Base-by-base conservation (phyloP, 2,329 filamentous ascomycete species). In the Verticillium isaacii region DNA sequence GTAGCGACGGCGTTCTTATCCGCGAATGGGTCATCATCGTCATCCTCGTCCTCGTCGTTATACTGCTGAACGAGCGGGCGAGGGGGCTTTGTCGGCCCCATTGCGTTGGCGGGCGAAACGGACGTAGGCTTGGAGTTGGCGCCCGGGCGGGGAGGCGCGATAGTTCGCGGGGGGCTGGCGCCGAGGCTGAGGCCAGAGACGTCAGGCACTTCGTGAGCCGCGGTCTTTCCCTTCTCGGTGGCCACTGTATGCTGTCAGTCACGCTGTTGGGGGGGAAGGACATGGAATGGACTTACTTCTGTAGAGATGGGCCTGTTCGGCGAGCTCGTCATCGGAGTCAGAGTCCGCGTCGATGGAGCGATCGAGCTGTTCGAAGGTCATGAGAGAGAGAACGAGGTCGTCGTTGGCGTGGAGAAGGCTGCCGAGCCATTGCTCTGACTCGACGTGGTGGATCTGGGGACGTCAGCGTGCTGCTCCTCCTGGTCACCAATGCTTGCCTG, bases 301-400 rank as follows among this genome's bases (percentile, higher is more conserved):
- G 67, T 88, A 89, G 25, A 85, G 77, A 68, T 87, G 85, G 39
- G 87, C 86, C 72, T 89, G 86, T 69, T 89, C 86, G 55, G 88
- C 86, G 50, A 86, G 72, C 68, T 86, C 89, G 64, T 89, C 87
- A 62, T 90, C 87, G 1, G 86, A 89, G 73, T 90, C 87, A 66
- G 86, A 89, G 71, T 90, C 88, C 6, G 87, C 87, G 66, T 92
- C 90, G 65, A 94, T 90, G 57, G 91, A 93, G 64, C 89, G 88
- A 72, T 99, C 94, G 65, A 98, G 85, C 68, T 97, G 91, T 75
- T 98, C 94, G 71, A 93, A 99, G 0, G 93, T 91, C 86, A 96
- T 97, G 62, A 99, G 82, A 1, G 93, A 92, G 64, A 89, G 89
- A 50, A 98, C 91, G n/a, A 99, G 88, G 75, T 96, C 91, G 69